Conservation (phyloP, 306 rosid species). For the Ormosia semicastrata region DNA sequence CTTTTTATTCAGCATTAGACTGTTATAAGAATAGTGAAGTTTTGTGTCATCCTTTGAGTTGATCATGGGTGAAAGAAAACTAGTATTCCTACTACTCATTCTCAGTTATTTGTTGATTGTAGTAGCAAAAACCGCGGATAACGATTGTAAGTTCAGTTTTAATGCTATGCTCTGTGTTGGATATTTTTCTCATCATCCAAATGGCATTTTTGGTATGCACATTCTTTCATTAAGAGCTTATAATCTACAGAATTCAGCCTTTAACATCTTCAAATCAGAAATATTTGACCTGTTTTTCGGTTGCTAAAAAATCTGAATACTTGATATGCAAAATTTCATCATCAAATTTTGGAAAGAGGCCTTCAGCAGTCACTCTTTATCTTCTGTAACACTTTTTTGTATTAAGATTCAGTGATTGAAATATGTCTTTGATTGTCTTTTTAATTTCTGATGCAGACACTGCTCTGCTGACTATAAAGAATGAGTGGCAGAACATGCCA, state of each 20-base stretch:
- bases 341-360: not conserved
- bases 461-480: slow-evolving; percentile 23
- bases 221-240: not conserved
- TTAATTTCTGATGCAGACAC: slow-evolving; percentile 27
- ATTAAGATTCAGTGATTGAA: not conserved
- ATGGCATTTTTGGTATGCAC: not conserved
- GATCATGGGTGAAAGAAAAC: slow-evolving; percentile 34
- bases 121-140: slow-evolving; percentile 14
- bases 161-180: not conserved
- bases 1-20: slow-evolving; percentile 5
- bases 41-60: slow-evolving; percentile 10
- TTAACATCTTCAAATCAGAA: slow-evolving; percentile 6
- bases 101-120: slow-evolving; percentile 23
- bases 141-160: slow-evolving; percentile 38
- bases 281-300: not conserved
- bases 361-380: not conserved
- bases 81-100: slow-evolving; percentile 27
- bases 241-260: not conserved
- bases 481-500: slow-evolving; percentile 27
- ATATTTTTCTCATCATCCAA: not conserved
- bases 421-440: not conserved
- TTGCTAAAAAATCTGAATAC: not conserved
- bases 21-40: not conserved
- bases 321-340: not conserved
- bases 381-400: not conserved